Conservation (phyloP, 192 early-diverging fungal species). For the Pilaira anomala region DNA sequence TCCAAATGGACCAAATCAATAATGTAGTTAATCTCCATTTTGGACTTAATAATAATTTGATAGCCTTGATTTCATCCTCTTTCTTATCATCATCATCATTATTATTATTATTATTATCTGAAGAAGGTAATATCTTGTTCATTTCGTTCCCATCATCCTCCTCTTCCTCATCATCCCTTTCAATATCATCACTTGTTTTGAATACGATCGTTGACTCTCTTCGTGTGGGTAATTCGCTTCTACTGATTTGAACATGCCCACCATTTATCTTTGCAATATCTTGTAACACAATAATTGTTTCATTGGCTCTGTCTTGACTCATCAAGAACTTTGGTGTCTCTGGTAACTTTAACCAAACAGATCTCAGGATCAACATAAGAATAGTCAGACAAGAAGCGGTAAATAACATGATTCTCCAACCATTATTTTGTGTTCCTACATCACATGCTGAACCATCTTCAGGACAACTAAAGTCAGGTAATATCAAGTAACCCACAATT, state of each 20-base stretch:
- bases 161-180: conserved; percentile 31
- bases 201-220: background rate
- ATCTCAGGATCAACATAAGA: conserved; percentile 68
- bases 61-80: background rate
- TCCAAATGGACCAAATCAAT: conserved; percentile 78
- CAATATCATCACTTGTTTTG: conserved; percentile 28
- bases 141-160: conserved; percentile 5
- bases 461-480: conserved; percentile 70
- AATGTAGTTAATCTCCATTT: conserved; percentile 59
- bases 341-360: conserved; percentile 63
- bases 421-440: conserved; percentile 61
- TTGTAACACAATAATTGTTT: conserved; percentile 64
- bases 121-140: background rate
- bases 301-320: conserved; percentile 55
- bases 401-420: conserved; percentile 78
- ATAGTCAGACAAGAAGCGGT: conserved; percentile 58
- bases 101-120: conserved; percentile 18
- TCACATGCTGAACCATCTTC: conserved; percentile 42
- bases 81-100: background rate
- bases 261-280: conserved; percentile 67
- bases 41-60: conserved; percentile 42
- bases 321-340: conserved; percentile 83
- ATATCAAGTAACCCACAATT: conserved; percentile 55
- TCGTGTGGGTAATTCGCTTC: conserved; percentile 17
- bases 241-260: conserved; percentile 21